Base-by-base conservation (phyloP, 371 early-diverging fungal genomes). In the Aphelidium insulamus region DNA sequence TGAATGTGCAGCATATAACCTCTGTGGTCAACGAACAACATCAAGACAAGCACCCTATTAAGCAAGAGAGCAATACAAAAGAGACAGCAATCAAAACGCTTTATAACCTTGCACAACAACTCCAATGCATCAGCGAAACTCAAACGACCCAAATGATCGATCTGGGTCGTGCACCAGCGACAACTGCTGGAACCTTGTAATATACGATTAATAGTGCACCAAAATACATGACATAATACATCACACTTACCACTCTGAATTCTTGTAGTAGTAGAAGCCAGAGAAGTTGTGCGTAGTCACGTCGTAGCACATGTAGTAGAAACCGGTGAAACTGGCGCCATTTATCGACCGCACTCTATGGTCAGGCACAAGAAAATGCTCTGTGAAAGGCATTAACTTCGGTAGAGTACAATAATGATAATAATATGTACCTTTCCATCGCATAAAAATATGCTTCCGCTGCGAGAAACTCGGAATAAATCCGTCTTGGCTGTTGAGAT, bases 281-380 rank as follows among this genome's bases (percentile, higher is more conserved):
- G 40, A 41, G 6, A 63, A 52, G 9, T 38, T 33, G n/a, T 43
- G 41, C 1, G 50, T 45, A 2, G 45, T 43, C 36, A 54, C 53
- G 26, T 53, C 41, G 33, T 40, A 56, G 5, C 41, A 42, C 20
- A 63, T 55, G 39, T 60, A 63, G 43, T 63, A 63, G 39, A 60
- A 63, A 9, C 64, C 64, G n/a, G 56, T 54, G 48, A 57, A 63
- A 1, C 48, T 47, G 3, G 64, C 64, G 17, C 64, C 64, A 11
- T 42, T 26, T 18, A 63, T 55, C 11, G 41, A 26, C 40, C 47
- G 46, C 28, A 60, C 51, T 14, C 43, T 28, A 40, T 63, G 61
- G 40, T 63, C 61, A 12, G 64, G 64, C 1, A 59, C 58, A 24
- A 63, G 33, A 39, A 63, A 63, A 37, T 54, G 64, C 34, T 63